Evolutionary conservation across 2,329 filamentous ascomycete species (phyloP).

Genomic region (Blastomyces emzantsi): DNA sequence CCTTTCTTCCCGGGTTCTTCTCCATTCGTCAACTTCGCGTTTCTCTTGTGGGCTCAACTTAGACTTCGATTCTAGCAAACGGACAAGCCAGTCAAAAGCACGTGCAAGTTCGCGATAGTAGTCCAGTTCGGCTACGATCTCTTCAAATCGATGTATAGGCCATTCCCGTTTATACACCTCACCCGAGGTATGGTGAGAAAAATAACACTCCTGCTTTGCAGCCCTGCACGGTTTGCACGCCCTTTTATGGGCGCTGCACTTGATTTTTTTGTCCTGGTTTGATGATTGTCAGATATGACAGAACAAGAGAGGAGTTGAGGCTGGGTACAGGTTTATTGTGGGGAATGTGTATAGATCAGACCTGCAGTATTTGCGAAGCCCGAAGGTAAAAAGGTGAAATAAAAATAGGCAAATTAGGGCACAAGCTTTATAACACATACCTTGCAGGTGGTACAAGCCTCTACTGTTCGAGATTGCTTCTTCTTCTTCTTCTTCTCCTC

Average conservation of each 20-base stretch:
- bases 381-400: background rate
- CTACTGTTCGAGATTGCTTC: conserved; percentile 13
- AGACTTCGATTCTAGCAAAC: background rate
- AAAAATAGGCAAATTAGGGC: background rate
- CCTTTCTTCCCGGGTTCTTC: background rate
- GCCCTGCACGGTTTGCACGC: conserved; percentile 19
- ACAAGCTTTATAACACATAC: conserved; percentile 14
- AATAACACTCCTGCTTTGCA: conserved; percentile 15
- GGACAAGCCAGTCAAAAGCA: background rate
- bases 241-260: conserved; percentile 17
- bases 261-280: conserved; percentile 20
- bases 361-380: background rate
- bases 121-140: too few relatives aligned
- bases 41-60: background rate
- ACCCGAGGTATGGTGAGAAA: conserved; percentile 22
- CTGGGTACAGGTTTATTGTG: background rate
- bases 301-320: background rate
- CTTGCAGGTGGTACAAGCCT: conserved; percentile 26
- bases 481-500: conserved; percentile 17
- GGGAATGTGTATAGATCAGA: background rate
- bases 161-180: conserved; percentile 10
- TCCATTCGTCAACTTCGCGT: background rate
- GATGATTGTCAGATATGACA: background rate
- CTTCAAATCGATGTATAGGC: background rate
- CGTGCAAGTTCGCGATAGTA: background rate